Percentiles rank a stretch among this genome's conserved stretches.
phyloP scores from a whole-genome alignment of 179 eudicot genomes.

The Pouteria campechiana region DNA sequence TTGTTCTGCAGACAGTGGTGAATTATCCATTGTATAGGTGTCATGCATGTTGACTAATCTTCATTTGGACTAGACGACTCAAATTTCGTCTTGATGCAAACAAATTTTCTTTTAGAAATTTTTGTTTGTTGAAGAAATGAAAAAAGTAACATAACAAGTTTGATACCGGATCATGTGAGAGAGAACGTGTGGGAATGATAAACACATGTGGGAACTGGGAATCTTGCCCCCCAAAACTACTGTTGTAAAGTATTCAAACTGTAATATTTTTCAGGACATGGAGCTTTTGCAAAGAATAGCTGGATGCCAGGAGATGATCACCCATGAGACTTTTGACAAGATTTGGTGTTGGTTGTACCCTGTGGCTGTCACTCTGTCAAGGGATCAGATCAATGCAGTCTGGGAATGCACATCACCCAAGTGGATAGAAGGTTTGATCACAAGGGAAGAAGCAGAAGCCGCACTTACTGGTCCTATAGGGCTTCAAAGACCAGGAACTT shows the following conservation, averaged over 20 bases:
- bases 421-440: conserved; percentile 85
- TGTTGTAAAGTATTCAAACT: background rate
- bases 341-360: conserved; percentile 95
- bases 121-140: no score
- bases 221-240: no score
- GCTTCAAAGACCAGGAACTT: conserved; percentile 75
- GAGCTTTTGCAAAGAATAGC: conserved; percentile 57
- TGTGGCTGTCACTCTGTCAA: conserved; percentile 65
- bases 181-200: no score
- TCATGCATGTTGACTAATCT: no score
- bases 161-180: no score
- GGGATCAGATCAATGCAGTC: conserved; percentile 34
- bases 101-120: no score
- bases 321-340: conserved; percentile 61
- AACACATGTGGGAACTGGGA: no score
- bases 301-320: conserved; percentile 50
- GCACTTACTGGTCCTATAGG: conserved; percentile 44
- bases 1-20: no score
- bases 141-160: no score
- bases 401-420: conserved; percentile 56
- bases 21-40: no score
- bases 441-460: conserved; percentile 87
- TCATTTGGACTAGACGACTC: no score
- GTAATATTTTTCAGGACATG: conserved; percentile 43
- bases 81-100: no score